phyloP scores from a whole-genome alignment of 192 early-diverging fungal genomes.

The Endogone sp. region DNA sequence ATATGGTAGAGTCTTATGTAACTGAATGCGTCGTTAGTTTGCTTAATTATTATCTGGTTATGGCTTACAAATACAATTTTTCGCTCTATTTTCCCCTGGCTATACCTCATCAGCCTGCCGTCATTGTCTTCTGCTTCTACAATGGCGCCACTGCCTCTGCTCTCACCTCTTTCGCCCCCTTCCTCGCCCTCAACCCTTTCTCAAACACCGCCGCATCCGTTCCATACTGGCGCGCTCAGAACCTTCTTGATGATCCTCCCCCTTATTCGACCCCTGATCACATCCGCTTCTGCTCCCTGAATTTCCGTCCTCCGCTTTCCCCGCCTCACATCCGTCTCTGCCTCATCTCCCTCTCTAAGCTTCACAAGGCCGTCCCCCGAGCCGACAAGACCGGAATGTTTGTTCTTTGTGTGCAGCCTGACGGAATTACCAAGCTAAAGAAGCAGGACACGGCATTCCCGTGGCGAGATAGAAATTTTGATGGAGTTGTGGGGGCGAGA shows the following conservation, averaged over 20 bases:
- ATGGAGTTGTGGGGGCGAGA: slow-evolving; percentile 13
- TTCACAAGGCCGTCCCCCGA: slow-evolving; percentile 1
- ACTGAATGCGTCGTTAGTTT: too few relatives aligned
- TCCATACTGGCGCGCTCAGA: slow-evolving; percentile 16
- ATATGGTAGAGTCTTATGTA: too few relatives aligned
- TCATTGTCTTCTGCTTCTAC: slow-evolving; percentile 11
- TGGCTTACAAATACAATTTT: too few relatives aligned
- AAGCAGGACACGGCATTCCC: slow-evolving; percentile 12
- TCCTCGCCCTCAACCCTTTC: slow-evolving; percentile 4
- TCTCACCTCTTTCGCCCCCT: slow-evolving; percentile 11
- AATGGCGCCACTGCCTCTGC: slow-evolving; percentile 11
- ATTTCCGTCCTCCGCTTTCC: slow-evolving; percentile 7
- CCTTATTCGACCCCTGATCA: neutral
- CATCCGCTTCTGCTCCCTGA: slow-evolving; percentile 14
- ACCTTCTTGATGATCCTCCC: neutral
- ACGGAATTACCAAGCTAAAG: slow-evolving; percentile 10
- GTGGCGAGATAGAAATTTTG: slow-evolving; percentile 20
- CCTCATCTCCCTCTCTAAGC: neutral
- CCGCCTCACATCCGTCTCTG: slow-evolving; percentile 3
- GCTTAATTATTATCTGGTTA: too few relatives aligned
- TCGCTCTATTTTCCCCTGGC: too few relatives aligned
- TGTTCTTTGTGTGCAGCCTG: slow-evolving; percentile 12
- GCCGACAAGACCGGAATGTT: slow-evolving; percentile 4
- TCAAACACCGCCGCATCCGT: neutral
- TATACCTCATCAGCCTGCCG: neutral